A percentile compares a stretch with the other conserved stretches of the same genome.
Conservation (phyloP, 139 green algal species). For the Tetradesmus lagerheimii region DNA sequence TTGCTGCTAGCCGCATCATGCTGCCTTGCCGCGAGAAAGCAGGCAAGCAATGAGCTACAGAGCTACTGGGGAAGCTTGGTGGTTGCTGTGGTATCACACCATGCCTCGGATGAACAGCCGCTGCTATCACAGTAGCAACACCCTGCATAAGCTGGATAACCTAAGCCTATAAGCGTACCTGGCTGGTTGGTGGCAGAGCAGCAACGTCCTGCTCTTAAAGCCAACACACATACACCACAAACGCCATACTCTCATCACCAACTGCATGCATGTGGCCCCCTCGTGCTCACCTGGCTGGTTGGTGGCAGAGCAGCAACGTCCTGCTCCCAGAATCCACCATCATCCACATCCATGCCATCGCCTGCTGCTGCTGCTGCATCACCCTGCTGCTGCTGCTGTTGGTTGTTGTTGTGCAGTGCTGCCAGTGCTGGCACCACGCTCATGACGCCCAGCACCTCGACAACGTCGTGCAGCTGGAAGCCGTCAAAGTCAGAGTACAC, state of each 20-base stretch:
- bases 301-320: constrained; percentile 63
- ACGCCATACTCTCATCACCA: too few species aligned
- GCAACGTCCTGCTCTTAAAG: constrained; percentile 57
- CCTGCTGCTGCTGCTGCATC: neutral
- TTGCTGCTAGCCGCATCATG: too few species aligned
- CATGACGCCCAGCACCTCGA: constrained; percentile 76
- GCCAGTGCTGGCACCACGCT: constrained; percentile 38
- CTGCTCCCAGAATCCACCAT: constrained; percentile 39
- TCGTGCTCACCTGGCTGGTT: constrained; percentile 60
- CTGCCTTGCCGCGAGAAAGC: too few species aligned
- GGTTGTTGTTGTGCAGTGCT: neutral
- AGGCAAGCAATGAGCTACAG: too few species aligned
- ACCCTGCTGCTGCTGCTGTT: constrained; percentile 21
- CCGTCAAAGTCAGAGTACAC: constrained; percentile 60
- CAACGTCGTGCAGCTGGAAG: constrained; percentile 73
- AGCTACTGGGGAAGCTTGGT: too few species aligned
- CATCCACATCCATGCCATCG: constrained; percentile 38
- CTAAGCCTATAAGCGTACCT: constrained; percentile 16
- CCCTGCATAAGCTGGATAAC: too few species aligned
- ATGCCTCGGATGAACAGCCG: too few species aligned
- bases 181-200: constrained; percentile 66
- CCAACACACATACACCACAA: too few species aligned
- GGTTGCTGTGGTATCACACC: too few species aligned
- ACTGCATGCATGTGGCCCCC: neutral
- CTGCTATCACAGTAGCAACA: too few species aligned